A percentile compares a stretch with the other conserved stretches of the same genome.
Evolutionary conservation across 805 yeast genomes (phyloP).

Genomic region (Pichia cephalocereana): DNA sequence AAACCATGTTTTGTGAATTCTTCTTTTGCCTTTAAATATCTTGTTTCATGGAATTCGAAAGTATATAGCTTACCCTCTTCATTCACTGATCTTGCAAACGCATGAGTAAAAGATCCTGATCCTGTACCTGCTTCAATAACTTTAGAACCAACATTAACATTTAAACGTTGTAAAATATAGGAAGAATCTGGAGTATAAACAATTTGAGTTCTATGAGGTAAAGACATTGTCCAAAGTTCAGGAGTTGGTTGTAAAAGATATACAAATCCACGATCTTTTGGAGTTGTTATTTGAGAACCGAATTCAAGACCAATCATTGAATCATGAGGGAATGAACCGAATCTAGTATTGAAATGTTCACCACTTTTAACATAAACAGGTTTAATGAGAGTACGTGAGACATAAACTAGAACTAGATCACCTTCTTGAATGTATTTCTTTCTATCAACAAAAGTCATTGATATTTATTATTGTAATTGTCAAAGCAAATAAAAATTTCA

Average conservation of each 20-base stretch:
- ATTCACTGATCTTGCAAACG: conserved; percentile 74
- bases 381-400: conserved; percentile 70
- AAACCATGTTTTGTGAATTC: conserved; percentile 76
- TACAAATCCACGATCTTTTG: conserved; percentile 72
- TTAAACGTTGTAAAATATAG: conserved; percentile 75
- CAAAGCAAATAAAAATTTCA: too few species aligned
- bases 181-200: conserved; percentile 95
- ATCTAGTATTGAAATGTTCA: conserved; percentile 68
- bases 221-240: conserved; percentile 90
- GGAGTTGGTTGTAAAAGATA: conserved; percentile 88
- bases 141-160: conserved; percentile 60
- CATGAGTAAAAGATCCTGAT: conserved; percentile 90
- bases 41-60: conserved; percentile 83
- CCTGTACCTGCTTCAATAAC: conserved; percentile 99
- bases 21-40: conserved; percentile 66
- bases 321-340: conserved; percentile 81
- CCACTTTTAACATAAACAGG: conserved; percentile 58
- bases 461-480: neutral
- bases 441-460: conserved; percentile 31
- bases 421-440: conserved; percentile 72
- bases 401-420: conserved; percentile 79
- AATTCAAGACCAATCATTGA: conserved; percentile 71
- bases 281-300: conserved; percentile 74
- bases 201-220: conserved; percentile 96
- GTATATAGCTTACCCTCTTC: conserved; percentile 59